Conservation (phyloP, 352 stramenopile species). For the Pythium angustatum region DNA sequence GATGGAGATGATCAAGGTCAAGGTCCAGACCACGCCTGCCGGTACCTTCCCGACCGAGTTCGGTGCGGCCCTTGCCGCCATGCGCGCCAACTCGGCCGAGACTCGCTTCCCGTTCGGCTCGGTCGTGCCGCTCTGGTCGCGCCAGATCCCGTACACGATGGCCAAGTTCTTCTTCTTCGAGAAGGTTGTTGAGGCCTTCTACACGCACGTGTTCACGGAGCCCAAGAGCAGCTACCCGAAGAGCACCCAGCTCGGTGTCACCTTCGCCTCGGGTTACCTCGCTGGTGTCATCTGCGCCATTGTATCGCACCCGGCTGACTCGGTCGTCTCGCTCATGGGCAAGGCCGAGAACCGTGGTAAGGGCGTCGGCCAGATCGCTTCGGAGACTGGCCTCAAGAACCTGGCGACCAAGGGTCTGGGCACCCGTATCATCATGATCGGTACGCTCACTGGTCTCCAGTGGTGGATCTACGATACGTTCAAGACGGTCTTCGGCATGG, state of each 20-base stretch:
- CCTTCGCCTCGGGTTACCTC: slow-evolving; percentile 98
- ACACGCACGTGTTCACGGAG: slow-evolving; percentile 90
- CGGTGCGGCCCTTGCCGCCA: slow-evolving; percentile 78
- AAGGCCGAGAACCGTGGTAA: slow-evolving; percentile 91
- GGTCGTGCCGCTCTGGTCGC: slow-evolving; percentile 88
- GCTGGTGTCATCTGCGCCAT: slow-evolving; percentile 99
- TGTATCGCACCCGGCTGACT: slow-evolving; percentile 99
- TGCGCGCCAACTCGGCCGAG: slow-evolving; percentile 87
- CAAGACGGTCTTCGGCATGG: slow-evolving; percentile 93
- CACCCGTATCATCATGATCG: slow-evolving; percentile 96
- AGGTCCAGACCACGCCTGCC: slow-evolving; percentile 90
- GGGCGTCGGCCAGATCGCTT: slow-evolving; percentile 88
- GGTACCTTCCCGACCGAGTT: slow-evolving; percentile 91
- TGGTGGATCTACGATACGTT: slow-evolving; percentile 98
- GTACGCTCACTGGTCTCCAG: slow-evolving; percentile 95
- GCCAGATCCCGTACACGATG: slow-evolving; percentile 99
- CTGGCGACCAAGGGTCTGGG: slow-evolving; percentile 88
- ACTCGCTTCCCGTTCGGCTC: slow-evolving; percentile 92
- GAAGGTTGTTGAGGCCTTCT: slow-evolving; percentile 88
- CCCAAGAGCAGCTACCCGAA: slow-evolving; percentile 92
- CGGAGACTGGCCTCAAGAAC: slow-evolving; percentile 74
- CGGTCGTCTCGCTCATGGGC: slow-evolving; percentile 97
- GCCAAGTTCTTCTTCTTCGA: slow-evolving; percentile 99
- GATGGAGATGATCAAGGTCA: slow-evolving; percentile 96
- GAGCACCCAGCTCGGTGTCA: slow-evolving; percentile 95